Conservation (phyloP, 345 rosid species). For the Lumnitzera racemosa region DNA sequence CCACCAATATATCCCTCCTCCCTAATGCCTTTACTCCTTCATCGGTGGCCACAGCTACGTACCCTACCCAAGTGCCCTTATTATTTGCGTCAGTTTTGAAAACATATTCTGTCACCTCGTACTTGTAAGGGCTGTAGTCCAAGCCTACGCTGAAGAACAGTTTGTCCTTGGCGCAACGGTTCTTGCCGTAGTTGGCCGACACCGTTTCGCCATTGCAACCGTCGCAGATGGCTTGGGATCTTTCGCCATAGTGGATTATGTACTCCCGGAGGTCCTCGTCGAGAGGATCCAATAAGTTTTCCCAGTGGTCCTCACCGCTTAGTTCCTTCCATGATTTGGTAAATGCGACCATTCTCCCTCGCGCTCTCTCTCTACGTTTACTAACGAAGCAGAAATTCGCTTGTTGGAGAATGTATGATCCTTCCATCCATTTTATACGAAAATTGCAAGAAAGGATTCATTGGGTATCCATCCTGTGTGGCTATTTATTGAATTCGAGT, state of each 20-base stretch:
- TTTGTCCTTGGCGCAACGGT: constrained; percentile 36
- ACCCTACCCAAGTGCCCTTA: constrained; percentile 50
- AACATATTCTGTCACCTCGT: constrained; percentile 50
- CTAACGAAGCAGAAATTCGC: too few species aligned
- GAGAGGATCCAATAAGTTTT: constrained; percentile 51
- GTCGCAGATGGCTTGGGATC: constrained; percentile 59
- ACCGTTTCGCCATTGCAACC: constrained; percentile 43
- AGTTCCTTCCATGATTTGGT: constrained; percentile 50
- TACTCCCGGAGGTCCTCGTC: constrained; percentile 60
- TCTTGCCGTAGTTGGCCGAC: constrained; percentile 44
- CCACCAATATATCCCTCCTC: constrained; percentile 68
- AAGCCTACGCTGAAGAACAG: constrained; percentile 50
- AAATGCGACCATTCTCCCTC: constrained; percentile 2
- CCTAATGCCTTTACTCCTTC: constrained; percentile 43
- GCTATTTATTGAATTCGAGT: too few species aligned
- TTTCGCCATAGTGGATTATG: constrained; percentile 70
- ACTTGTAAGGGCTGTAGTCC: constrained; percentile 45
- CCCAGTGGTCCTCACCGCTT: constrained; percentile 61
- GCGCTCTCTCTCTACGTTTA: constrained; percentile 7
- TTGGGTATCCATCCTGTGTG: too few species aligned
- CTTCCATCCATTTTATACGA: too few species aligned
- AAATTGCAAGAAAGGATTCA: too few species aligned
- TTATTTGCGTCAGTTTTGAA: constrained; percentile 2
- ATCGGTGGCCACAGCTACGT: constrained; percentile 65
- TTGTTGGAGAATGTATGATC: too few species aligned